Conservation (phyloP, 768 basidiomycete genomes). For the Hortiboletus campestris region DNA sequence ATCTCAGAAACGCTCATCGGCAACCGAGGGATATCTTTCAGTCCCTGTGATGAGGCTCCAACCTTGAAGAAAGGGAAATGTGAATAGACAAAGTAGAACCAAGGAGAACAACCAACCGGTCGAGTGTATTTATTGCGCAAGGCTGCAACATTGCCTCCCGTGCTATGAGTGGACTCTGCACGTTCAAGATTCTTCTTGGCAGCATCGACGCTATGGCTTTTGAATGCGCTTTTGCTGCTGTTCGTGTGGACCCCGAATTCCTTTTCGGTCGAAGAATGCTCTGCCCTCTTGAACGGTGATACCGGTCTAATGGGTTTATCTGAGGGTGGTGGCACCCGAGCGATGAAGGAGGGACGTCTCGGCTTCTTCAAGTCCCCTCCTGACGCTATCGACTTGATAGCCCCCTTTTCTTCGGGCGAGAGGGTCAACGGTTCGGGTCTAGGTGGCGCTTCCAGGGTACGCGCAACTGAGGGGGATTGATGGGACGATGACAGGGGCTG, state of each 20-base stretch:
- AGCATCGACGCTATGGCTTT: conserved; percentile 32
- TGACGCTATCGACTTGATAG: background rate
- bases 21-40: conserved; percentile 60
- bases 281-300: conserved; percentile 22
- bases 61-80: conserved; percentile 36
- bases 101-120: conserved; percentile 41
- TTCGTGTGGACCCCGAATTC: conserved; percentile 35
- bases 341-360: conserved; percentile 23
- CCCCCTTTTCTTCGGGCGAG: background rate
- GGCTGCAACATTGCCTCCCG: conserved; percentile 61
- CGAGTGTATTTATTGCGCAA: conserved; percentile 64
- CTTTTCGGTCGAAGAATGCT: conserved; percentile 21
- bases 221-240: conserved; percentile 13
- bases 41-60: conserved; percentile 50
- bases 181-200: conserved; percentile 43
- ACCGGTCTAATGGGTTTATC: conserved; percentile 17
- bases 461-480: conserved; percentile 2
- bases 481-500: conserved; percentile 2
- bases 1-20: conserved; percentile 63
- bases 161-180: conserved; percentile 52
- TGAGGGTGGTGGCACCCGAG: conserved; percentile 13
- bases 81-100: background rate
- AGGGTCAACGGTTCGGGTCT: background rate
- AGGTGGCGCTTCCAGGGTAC: background rate
- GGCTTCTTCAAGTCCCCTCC: conserved; percentile 10